Evolutionary conservation across 202 grass and related monocot species (phyloP), one percentile per base, ranked within the genome.

Genomic region (Digitaria exilis): DNA sequence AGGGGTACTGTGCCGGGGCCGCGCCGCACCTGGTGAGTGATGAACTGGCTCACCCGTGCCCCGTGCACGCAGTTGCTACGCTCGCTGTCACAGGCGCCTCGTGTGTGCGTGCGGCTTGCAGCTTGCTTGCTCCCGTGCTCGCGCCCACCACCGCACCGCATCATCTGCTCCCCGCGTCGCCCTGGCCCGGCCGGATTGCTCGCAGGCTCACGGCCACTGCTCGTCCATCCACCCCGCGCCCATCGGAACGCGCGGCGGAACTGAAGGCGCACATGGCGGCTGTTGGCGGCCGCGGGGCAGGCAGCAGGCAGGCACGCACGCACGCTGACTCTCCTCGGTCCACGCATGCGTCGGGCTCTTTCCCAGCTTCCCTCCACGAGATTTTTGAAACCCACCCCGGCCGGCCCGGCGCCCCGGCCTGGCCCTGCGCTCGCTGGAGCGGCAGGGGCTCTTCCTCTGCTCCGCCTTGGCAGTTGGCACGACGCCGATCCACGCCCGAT

Each of bases 331-430:
- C 72, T 16, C 7, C 72, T 75, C 71, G 30, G 49, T 56, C 77
- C 16, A 18, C 6, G 26, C 69, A 21, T 35, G n/a, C n/a, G n/a
- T n/a, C n/a, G 24, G 67, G 28, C 56, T 64, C 71, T 63, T 71
- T 0, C 4, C 1, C 52, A 1, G 8, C 15, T 46, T 77, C 87
- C 87, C 82, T 82, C 82, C 71, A 22, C 48, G 5, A 58, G 49
- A 49, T 49, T 89, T 82, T 82, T 74, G 17, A 81, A 89, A 65
- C 69, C 45, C n/a, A n/a, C n/a, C n/a, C n/a, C n/a, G n/a, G n/a
- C n/a, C n/a, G n/a, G n/a, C n/a, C n/a, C n/a, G n/a, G n/a, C n/a
- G n/a, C n/a, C n/a, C n/a, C n/a, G n/a, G n/a, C n/a, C n/a, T n/a
- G n/a, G n/a, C n/a, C n/a, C n/a, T n/a, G n/a, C n/a, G 62, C 18